These are phyloP conservation scores for Rachicladosporium sp. DNA, from an alignment of 2,329 filamentous ascomycete genomes.

Conservation along the genomic window DNA sequence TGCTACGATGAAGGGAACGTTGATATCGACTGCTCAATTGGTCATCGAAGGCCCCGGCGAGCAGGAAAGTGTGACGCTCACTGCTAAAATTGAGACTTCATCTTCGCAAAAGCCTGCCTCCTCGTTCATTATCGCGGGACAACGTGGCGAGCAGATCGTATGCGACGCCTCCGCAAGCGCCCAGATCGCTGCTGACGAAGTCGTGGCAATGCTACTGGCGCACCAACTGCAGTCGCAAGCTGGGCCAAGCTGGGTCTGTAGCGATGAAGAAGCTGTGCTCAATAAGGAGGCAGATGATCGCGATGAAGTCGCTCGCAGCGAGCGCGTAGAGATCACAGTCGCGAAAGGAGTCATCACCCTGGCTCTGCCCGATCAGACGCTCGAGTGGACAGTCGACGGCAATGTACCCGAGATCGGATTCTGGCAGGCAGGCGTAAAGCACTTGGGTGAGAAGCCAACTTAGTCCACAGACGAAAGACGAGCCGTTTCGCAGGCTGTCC, in stretches of 20 bases:
- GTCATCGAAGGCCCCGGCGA: constrained; percentile 1
- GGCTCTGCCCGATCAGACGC: constrained; percentile 5
- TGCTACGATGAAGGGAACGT: constrained; percentile 3
- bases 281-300: constrained; percentile 4
- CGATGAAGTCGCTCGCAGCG: constrained; percentile 1
- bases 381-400: constrained; percentile 5
- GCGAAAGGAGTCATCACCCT: constrained; percentile 5
- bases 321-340: constrained; percentile 7
- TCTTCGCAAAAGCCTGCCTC: constrained; percentile 17
- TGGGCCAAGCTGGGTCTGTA: constrained; percentile 12
- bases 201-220: constrained; percentile 8
- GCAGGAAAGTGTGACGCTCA: neutral
- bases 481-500: too few species aligned
- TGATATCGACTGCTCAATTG: constrained; percentile 1
- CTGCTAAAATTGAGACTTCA: constrained; percentile 16
- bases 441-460: neutral
- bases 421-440: constrained; percentile 5
- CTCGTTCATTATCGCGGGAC: constrained; percentile 4
- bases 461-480: too few species aligned
- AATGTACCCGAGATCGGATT: constrained; percentile 3
- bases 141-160: neutral
- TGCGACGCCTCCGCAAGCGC: constrained; percentile 8
- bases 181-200: constrained; percentile 5
- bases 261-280: constrained; percentile 12
- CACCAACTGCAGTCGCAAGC: constrained; percentile 3